Percentiles rank a stretch among this genome's conserved stretches.
Conservation (phyloP, 352 stramenopile species). For the Phytophthora pseudosyringae region DNA sequence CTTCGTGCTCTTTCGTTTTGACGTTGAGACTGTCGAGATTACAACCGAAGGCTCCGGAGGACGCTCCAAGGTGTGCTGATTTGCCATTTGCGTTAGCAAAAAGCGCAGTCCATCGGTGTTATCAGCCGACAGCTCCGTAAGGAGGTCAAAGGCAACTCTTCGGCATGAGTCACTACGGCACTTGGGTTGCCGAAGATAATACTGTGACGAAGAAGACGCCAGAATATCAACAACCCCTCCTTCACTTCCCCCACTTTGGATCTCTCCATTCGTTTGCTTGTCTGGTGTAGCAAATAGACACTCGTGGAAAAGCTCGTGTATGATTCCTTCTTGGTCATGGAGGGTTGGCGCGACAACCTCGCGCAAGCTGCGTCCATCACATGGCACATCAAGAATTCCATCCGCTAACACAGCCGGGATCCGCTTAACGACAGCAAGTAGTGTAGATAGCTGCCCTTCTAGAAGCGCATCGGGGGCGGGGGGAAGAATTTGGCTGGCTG, state of each 20-base stretch:
- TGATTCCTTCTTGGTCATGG: conserved; percentile 64
- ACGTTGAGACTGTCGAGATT: conserved; percentile 33
- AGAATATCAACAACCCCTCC: conserved; percentile 13
- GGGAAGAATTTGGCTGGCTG: conserved; percentile 19
- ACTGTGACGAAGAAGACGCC: conserved; percentile 57
- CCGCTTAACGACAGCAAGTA: conserved; percentile 64
- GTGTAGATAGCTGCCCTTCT: conserved; percentile 60
- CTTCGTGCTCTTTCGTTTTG: conserved; percentile 64
- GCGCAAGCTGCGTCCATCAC: conserved; percentile 54
- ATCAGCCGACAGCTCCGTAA: conserved; percentile 70
- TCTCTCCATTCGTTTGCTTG: conserved; percentile 29
- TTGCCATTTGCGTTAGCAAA: conserved; percentile 72
- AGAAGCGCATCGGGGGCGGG: conserved; percentile 47
- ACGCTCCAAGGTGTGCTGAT: conserved; percentile 76
- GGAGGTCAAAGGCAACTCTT: conserved; percentile 80
- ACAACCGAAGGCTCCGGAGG: conserved; percentile 39
- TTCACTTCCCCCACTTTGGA: conserved; percentile 21
- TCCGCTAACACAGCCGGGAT: conserved; percentile 63
- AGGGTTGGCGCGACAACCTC: conserved; percentile 55
- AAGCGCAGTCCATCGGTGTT: conserved; percentile 68
- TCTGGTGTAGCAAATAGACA: conserved; percentile 73
- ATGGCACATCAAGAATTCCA: conserved; percentile 44
- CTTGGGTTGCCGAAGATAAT: conserved; percentile 82
- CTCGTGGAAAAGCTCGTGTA: conserved; percentile 71
- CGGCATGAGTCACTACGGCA: conserved; percentile 80